Evolutionary conservation across 2,329 filamentous ascomycete genomes (phyloP), one percentile per base, ranked within the genome.

Genomic region (Botrytis porri): DNA sequence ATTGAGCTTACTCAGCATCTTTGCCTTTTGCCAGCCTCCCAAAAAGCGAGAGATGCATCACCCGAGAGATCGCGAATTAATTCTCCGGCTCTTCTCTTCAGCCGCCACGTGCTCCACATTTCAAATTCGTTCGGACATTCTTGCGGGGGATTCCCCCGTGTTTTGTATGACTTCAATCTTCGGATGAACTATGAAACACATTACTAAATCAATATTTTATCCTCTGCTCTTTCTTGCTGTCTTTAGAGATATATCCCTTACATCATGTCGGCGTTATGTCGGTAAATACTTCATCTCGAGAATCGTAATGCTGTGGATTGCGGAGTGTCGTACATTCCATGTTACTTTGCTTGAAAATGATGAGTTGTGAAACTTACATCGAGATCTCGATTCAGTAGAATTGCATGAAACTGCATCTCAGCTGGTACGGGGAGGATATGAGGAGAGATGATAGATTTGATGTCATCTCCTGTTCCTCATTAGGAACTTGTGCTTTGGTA

Each of bases 161-260:
- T 48, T 9, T 48, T 48, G 3, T 25, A 25, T 48, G 20, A 12
- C 22, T 48, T 48, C 16, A 14, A 51, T 51, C 3, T 25, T n/a
- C 20, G 18, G 12, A 37, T 22, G n/a, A 10, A 48, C 20, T 48
- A 7, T 48, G 20, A 48, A 48, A 37, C 4, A n/a, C 12, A n/a
- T 25, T 4, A n/a, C 35, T 6, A 14, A 64, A 64, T 22, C 22
- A 20, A 29, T 18, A n/a, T 1, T n/a, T 3, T 14, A 51, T 10
- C 12, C 12, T 10, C 20, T 22, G 12, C 41, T 35, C 1, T 43
- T 2, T 32, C 22, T 62, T 8, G 16, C 25, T 7, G 25, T 25
- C 32, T 35, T 16, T 2, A 3, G 41, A n/a, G 29, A 14, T 2
- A 1, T 37, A 1, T 10, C 0, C n/a, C 9, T 35, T 37, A 48